Percentiles rank a stretch among this genome's conserved stretches.
Conservation (phyloP, 108 stramenopile genomes). For the Stephanodiscus triporus region DNA sequence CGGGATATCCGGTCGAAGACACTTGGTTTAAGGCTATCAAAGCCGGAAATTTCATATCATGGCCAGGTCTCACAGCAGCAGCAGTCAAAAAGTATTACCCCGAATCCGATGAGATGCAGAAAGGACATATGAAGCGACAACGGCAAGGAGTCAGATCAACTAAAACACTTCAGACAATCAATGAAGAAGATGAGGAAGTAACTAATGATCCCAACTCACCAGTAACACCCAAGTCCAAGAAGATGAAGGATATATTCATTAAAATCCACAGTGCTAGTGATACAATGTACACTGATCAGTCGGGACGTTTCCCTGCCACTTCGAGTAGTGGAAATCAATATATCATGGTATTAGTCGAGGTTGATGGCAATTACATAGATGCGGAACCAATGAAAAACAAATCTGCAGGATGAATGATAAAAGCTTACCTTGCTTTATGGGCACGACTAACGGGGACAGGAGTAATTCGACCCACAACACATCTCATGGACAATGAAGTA, state of each 20-base stretch:
- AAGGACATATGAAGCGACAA: slow-evolving; percentile 24
- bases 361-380: slow-evolving; percentile 43
- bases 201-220: background rate
- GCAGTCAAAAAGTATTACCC: slow-evolving; percentile 15
- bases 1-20: slow-evolving; percentile 19
- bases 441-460: background rate
- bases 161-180: background rate
- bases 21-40: slow-evolving; percentile 12
- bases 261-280: background rate
- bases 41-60: slow-evolving; percentile 13
- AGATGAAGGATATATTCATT: background rate
- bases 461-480: background rate
- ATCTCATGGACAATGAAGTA: background rate
- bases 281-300: slow-evolving; percentile 23
- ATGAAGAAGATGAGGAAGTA: too few species aligned
- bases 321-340: slow-evolving; percentile 10
- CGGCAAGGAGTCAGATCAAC: background rate
- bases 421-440: too few species aligned
- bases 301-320: slow-evolving; percentile 21
- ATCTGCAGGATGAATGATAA: too few species aligned
- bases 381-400: too few species aligned
- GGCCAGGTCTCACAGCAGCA: slow-evolving; percentile 16
- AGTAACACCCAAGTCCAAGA: too few species aligned
- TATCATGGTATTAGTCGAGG: slow-evolving; percentile 38
- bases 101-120: slow-evolving; percentile 17